Percentiles rank a stretch among this genome's conserved stretches.
Conservation (phyloP, 1,139 yeast genomes). For the Zygosaccharomyces sapae region DNA sequence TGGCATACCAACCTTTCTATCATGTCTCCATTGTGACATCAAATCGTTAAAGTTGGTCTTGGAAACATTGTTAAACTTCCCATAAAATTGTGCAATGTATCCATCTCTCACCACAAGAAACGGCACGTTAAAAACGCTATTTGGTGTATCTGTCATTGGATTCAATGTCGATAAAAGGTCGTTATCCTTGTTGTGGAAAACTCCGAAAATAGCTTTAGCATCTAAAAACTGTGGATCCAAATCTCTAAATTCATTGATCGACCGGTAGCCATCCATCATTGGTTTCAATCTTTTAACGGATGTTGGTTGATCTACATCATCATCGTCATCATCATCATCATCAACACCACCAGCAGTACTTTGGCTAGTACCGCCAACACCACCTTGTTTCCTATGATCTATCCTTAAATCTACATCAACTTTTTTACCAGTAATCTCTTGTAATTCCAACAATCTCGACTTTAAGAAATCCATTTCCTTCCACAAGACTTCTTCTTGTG, state of each 20-base stretch:
- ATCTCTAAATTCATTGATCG: constrained; percentile 23
- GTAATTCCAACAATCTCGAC: constrained; percentile 29
- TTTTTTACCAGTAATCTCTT: constrained; percentile 30
- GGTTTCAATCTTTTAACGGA: constrained; percentile 9
- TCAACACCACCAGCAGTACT: constrained; percentile 5
- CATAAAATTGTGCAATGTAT: constrained; percentile 19
- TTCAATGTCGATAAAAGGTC: constrained; percentile 14
- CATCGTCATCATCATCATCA: constrained; percentile 10
- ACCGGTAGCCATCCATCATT: constrained; percentile 7
- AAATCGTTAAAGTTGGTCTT: constrained; percentile 13
- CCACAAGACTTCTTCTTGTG: constrained; percentile 24
- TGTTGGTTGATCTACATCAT: constrained; percentile 5
- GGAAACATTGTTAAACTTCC: constrained; percentile 14
- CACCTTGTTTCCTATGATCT: constrained; percentile 6
- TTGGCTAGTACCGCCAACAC: constrained; percentile 6
- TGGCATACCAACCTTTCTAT: constrained; percentile 10
- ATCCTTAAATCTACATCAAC: constrained; percentile 20
- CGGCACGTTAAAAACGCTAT: constrained; percentile 13
- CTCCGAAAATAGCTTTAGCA: constrained; percentile 19
- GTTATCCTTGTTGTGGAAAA: constrained; percentile 12
- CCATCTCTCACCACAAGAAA: constrained; percentile 23
- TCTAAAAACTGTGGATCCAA: constrained; percentile 29
- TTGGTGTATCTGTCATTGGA: constrained; percentile 15
- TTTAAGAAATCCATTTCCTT: constrained; percentile 31
- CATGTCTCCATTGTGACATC: constrained; percentile 18